Evolutionary conservation across 805 yeast species (phyloP), one percentile per base, ranked within the genome.

Genomic region (Teunomyces lycoperdinae): DNA sequence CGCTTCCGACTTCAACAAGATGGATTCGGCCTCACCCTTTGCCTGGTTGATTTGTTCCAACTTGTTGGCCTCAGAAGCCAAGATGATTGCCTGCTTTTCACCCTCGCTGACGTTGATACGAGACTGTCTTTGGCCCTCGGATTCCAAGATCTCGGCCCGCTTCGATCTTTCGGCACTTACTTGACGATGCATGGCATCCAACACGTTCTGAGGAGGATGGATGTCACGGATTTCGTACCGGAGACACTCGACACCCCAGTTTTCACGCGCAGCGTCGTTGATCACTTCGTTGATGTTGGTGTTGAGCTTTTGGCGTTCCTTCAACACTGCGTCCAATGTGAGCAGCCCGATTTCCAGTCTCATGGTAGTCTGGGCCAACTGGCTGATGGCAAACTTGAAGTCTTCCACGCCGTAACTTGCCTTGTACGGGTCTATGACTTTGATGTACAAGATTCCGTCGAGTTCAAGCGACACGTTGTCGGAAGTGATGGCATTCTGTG

Each of bases 151-250:
- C 64, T 88, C 92, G 2, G 96, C 96, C 51, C 96, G 75, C 64
- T 89, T 89, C 44, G 90, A 83, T 56, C 96, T 74, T 66, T 89
- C 96, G 40, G 95, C 94, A 50, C 85, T 79, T 20, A 89, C 96
- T 66, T 87, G 96, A 62, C 92, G 80, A 67, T 88, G 96, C 96
- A 88, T 89, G 26, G 96, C 94, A 58, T 85, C 91, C 57, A 88
- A 78, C 9, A 88, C 96, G 56, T 87, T 86, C 32, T 77, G 77
- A 2, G 96, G 96, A 1, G 96, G 96, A 62, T 88, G 90, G 50
- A 88, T 88, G 62, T 88, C 96, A 60, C 90, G 79, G 67, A 88
- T 87, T 65, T 88, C 96, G 66, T 89, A 87, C 60, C 96, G 79
- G 52, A 88, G 72, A 61, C 95, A 89, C 59, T 79, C 77, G 48